Base-by-base conservation (phyloP, 2,329 filamentous ascomycete genomes). In the Phyllosticta capitalensis region DNA sequence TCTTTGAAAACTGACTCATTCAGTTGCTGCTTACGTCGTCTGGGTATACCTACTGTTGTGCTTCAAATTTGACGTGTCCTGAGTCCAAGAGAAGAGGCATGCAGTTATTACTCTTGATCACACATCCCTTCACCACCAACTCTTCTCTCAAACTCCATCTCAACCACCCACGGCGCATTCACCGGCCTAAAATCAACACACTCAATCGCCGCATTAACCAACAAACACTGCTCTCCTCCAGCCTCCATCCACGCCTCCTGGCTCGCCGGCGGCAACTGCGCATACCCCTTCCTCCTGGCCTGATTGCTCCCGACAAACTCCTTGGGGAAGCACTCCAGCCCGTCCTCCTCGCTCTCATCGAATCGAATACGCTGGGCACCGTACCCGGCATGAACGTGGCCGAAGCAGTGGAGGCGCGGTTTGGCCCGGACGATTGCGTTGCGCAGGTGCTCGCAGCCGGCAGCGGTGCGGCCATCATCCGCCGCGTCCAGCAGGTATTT, bases 181-280 rank as follows among this genome's bases (percentile, higher is more conserved):
- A 69, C 63, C 5, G 80, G 75, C 52, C 69, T 65, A 67, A 82
- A 82, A 9, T 63, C 62, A 9, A 78, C 67, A 45, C 76, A 76
- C 72, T 83, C 79, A 51, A 84, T 78, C 64, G 79, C 79, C 2
- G 81, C 81, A 71, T 85, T 84, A 10, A 84, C 74, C 69, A 84
- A 79, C 49, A 83, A 61, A 3, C 81, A 83, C 67, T 83, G 79
- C 57, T 75, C 67, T 0, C 81, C 17, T 14, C 30, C 80, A 58
- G 63, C 56, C 9, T 55, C 51, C 33, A 59, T 62, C 22, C 28
- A 56, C 10, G 51, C 58, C 22, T 45, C 52, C 9, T 48, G 20
- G 9, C 57, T 59, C 20, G 24, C 33, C 0, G 53, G 58, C 5
- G 48, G 17, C 7, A 59, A 17, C 1, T 14, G 3, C n/a, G 58